Evolutionary conservation across 805 yeast genomes (phyloP).

Genomic region (Hanseniaspora guilliermondii): DNA sequence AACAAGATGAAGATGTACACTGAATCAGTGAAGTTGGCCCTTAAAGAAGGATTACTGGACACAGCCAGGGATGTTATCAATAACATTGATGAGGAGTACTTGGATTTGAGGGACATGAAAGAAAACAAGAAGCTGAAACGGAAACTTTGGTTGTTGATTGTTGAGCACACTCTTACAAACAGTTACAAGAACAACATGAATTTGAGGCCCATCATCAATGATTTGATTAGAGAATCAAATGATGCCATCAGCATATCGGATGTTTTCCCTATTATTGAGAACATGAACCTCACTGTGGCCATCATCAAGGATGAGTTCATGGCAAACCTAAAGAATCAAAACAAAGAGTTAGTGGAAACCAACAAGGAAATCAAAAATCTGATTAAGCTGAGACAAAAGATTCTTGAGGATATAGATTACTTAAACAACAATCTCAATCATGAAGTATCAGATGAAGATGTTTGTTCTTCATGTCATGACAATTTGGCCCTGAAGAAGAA

Average conservation of each 20-base stretch:
- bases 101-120: constrained; percentile 31
- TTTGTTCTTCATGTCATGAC: constrained; percentile 51
- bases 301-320: constrained; percentile 76
- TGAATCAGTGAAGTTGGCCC: constrained; percentile 67
- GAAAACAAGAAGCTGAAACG: constrained; percentile 37
- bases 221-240: constrained; percentile 34
- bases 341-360: constrained; percentile 49
- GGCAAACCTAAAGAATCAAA: constrained; percentile 61
- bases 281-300: constrained; percentile 58
- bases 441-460: constrained; percentile 68
- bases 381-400: constrained; percentile 43
- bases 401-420: constrained; percentile 45
- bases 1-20: constrained; percentile 58
- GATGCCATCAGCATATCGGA: constrained; percentile 60
- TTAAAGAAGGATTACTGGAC: constrained; percentile 46
- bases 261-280: constrained; percentile 72
- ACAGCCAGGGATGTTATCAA: constrained; percentile 42
- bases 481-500: constrained; percentile 57
- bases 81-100: constrained; percentile 16
- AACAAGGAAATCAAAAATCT: constrained; percentile 69
- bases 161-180: constrained; percentile 24
- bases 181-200: constrained; percentile 14
- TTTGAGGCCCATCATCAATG: constrained; percentile 26
- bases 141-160: constrained; percentile 58
- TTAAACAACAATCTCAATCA: constrained; percentile 47